Evolutionary conservation across 805 yeast species (phyloP).

Genomic region (Teunomyces tritomae): DNA sequence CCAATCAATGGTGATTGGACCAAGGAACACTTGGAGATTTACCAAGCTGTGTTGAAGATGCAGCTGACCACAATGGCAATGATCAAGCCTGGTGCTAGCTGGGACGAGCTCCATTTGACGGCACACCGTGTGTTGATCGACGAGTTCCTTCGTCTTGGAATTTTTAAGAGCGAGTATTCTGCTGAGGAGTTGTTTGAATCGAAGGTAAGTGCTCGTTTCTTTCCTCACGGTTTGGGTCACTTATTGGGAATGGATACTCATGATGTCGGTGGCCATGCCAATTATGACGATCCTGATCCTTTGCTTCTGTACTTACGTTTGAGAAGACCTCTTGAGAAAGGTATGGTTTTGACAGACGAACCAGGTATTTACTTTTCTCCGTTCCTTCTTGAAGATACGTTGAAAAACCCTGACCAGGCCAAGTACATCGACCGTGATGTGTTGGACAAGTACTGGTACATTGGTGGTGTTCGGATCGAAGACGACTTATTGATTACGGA

Average conservation of each 20-base stretch:
- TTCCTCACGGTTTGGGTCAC: slow-evolving; percentile 96
- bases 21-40: slow-evolving; percentile 79
- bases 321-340: slow-evolving; percentile 64
- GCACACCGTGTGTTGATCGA: slow-evolving; percentile 78
- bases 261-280: slow-evolving; percentile 88
- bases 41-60: slow-evolving; percentile 79
- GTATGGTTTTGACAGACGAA: slow-evolving; percentile 91
- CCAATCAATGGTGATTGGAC: slow-evolving; percentile 91
- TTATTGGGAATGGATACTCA: slow-evolving; percentile 93
- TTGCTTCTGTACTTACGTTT: slow-evolving; percentile 75
- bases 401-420: slow-evolving; percentile 45
- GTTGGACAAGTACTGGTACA: slow-evolving; percentile 73
- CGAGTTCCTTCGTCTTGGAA: slow-evolving; percentile 69
- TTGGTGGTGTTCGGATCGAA: slow-evolving; percentile 98
- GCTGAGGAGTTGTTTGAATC: slow-evolving; percentile 69
- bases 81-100: slow-evolving; percentile 76
- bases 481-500: slow-evolving; percentile 83
- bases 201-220: slow-evolving; percentile 72
- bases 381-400: slow-evolving; percentile 64
- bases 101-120: slow-evolving; percentile 82
- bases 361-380: slow-evolving; percentile 94
- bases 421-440: slow-evolving; percentile 64
- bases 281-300: slow-evolving; percentile 81
- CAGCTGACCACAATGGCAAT: slow-evolving; percentile 66
- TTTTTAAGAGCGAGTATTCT: slow-evolving; percentile 56